Base-by-base conservation (phyloP, 108 stramenopile genomes). In the Chaetoceros muelleri region DNA sequence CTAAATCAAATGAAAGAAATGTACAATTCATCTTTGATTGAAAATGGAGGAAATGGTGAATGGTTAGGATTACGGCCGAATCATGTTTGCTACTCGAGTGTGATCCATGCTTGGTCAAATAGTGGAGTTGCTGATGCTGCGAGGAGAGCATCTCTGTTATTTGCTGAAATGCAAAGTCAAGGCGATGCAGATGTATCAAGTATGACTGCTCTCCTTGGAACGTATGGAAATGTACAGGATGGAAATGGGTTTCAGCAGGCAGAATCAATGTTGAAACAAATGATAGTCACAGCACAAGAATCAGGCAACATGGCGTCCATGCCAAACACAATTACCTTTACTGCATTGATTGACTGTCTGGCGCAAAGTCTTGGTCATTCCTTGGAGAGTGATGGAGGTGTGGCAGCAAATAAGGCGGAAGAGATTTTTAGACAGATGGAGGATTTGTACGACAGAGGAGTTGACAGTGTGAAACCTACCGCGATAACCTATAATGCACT, bases 371-470 rank as follows among this genome's bases (percentile, higher is more conserved):
- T 48, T 13, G 23, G 25, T 18, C 21, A 0, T 3, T 44, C 30
- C n/a, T 3, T 40, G 5, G 34, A 40, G 13, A 52, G 74, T 24
- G 65, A 69, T 19, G 71, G 66, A 21, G 59, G 52, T 18, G 77
- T 71, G 17, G 52, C 76, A 5, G 82, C 87, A 17, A 65, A 67
- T 29, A 67, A 69, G 8, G 87, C 87, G 2, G 81, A 81, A 46
- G 53, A 76, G 53, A 65, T 85, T 23, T 53, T 89, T 30, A 58
- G 78, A 40, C 68, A 71, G 7, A 84, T 89, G 84, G 81, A 82
- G 48, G 44, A 60, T 18, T 46, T 71, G 21, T 80, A 74, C 52
- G 62, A 54, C 22, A 49, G 53, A 21, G 79, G 81, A 17, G 60
- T 81, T 25, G 74, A 74, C 8, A 56, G 73, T 24, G 70, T 81